These are phyloP conservation scores for Aspergillus hancockii DNA, from an alignment of 495 filamentous ascomycete species.

Conservation along the genomic window DNA sequence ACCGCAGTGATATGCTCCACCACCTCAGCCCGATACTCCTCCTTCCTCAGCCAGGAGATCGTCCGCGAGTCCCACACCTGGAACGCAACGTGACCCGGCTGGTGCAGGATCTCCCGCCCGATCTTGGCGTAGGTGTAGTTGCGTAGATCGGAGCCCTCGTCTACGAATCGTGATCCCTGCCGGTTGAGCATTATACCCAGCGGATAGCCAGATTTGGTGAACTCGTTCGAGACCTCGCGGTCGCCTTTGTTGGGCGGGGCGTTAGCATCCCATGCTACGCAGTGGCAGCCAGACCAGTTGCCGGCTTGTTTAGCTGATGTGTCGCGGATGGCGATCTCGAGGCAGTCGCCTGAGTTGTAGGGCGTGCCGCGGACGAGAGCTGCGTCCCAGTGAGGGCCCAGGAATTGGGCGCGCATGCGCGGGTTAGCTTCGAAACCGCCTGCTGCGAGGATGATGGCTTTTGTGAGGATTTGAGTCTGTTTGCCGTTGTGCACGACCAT, in stretches of 20 bases:
- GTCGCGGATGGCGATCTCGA: constrained; percentile 51
- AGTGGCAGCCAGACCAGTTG: constrained; percentile 64
- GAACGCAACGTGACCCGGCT: constrained; percentile 57
- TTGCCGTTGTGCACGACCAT: constrained; percentile 29
- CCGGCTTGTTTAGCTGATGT: constrained; percentile 49
- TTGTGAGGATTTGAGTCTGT: constrained; percentile 31
- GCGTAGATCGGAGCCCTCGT: constrained; percentile 61
- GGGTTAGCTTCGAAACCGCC: constrained; percentile 65
- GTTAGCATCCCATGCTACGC: constrained; percentile 63
- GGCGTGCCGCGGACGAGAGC: constrained; percentile 61
- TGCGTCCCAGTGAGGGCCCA: constrained; percentile 62
- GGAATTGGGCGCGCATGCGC: constrained; percentile 52
- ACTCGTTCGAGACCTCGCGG: constrained; percentile 58
- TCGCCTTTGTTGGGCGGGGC: constrained; percentile 51
- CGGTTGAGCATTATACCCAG: constrained; percentile 63
- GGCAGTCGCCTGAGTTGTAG: constrained; percentile 58
- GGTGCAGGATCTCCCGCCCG: constrained; percentile 54
- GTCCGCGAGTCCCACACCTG: constrained; percentile 61
- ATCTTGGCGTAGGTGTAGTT: constrained; percentile 68
- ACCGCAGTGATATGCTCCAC: constrained; percentile 49
- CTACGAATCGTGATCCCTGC: constrained; percentile 59
- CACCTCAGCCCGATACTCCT: constrained; percentile 60
- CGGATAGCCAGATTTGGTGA: constrained; percentile 67
- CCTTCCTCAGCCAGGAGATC: constrained; percentile 47
- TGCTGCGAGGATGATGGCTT: constrained; percentile 54